Conservation (phyloP, 1,284 basidiomycete species). For the Ganoderma resinaceum region DNA sequence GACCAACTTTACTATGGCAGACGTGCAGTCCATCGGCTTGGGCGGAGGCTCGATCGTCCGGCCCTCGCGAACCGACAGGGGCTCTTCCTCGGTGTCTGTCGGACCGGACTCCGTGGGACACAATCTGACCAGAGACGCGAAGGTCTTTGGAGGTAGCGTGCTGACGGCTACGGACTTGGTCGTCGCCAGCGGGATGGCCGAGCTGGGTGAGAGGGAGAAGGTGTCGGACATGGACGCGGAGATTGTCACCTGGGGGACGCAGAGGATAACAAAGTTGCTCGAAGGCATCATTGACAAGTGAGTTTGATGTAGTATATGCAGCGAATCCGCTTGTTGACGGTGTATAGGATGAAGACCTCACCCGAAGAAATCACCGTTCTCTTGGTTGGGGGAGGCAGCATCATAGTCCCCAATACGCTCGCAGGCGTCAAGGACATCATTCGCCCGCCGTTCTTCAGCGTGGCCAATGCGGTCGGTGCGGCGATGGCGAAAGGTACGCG, state of each 20-base stretch:
- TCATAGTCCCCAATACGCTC: constrained; percentile 52
- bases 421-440: constrained; percentile 55
- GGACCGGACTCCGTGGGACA: constrained; percentile 67
- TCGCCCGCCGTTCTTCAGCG: constrained; percentile 55
- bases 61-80: constrained; percentile 30
- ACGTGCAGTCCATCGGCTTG: constrained; percentile 59
- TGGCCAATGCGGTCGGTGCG: constrained; percentile 65
- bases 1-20: constrained; percentile 57
- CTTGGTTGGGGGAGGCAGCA: constrained; percentile 60
- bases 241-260: constrained; percentile 43
- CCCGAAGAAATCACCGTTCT: constrained; percentile 54
- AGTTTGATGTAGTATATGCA: constrained; percentile 5
- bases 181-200: constrained; percentile 45
- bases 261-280: constrained; percentile 54
- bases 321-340: neutral
- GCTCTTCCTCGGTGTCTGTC: constrained; percentile 45
- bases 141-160: constrained; percentile 56
- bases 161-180: constrained; percentile 62
- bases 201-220: constrained; percentile 46
- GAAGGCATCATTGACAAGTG: constrained; percentile 49
- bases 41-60: constrained; percentile 61
- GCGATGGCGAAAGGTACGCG: constrained; percentile 51
- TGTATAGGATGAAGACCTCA: constrained; percentile 60
- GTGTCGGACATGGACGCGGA: constrained; percentile 42
- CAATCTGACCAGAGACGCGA: constrained; percentile 51